Percentiles rank a stretch among this genome's conserved stretches.
Conservation (phyloP, 345 rosid genomes). For the Euphorbia tirucalli region DNA sequence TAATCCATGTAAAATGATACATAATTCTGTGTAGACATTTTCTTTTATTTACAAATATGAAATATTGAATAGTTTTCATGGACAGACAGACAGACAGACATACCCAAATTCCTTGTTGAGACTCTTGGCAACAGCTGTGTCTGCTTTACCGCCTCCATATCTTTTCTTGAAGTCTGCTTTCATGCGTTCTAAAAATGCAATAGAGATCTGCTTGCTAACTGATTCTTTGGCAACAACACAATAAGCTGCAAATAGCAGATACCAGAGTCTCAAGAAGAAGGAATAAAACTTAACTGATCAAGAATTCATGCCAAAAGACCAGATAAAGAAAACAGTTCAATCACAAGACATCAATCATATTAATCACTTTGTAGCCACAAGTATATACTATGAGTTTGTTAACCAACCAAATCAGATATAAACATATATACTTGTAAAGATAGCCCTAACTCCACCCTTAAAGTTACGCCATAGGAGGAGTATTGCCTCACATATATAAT, state of each 20-base stretch:
- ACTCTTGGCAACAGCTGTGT: constrained; percentile 87
- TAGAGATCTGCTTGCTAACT: constrained; percentile 85
- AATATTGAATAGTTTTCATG: neutral
- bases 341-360: neutral
- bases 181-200: constrained; percentile 86
- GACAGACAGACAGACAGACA: constrained; percentile 16
- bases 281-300: constrained; percentile 5
- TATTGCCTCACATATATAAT: too few species aligned
- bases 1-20: neutral
- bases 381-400: neutral
- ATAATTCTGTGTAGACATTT: neutral
- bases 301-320: neutral
- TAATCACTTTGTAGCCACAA: neutral
- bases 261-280: constrained; percentile 16
- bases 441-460: too few species aligned
- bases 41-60: too few species aligned
- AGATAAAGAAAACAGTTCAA: neutral
- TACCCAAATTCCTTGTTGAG: constrained; percentile 96
- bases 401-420: neutral
- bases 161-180: constrained; percentile 89
- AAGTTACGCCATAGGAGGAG: neutral
- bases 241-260: constrained; percentile 55
- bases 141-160: constrained; percentile 95
- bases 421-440: neutral
- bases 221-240: constrained; percentile 97